Base-by-base conservation (phyloP, 768 basidiomycete genomes). In the Antrodiella citrinella region DNA sequence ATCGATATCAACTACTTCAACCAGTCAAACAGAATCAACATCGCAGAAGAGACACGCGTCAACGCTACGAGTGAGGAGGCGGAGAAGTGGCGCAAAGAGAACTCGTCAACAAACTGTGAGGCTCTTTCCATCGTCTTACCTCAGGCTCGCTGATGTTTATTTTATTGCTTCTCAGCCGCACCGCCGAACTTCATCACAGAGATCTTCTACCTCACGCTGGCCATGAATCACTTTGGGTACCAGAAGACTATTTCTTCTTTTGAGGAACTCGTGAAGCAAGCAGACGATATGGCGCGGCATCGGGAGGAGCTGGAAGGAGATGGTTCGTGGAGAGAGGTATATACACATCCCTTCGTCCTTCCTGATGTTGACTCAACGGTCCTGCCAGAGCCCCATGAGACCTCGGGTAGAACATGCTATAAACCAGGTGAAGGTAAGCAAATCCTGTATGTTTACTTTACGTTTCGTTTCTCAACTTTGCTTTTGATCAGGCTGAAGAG, bases 151-250 rank as follows among this genome's bases (percentile, higher is more conserved):
- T 30, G 41, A 9, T 38, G 23, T 44, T 7, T 15, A 46, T 21
- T 21, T 2, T 39, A 11, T 22, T 45, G 7, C 11, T 35, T 26
- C 24, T 48, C 56, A 30, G 82, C 76, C n/a, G 63, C 79, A 2
- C 63, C 82, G 4, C 82, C 88, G 2, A 96, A 96, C 63, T 99
- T 99, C 67, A 91, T 97, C 54, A 91, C 95, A 4, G 85, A 97
- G 41, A 81, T 96, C 18, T 98, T 97, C 72, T 97, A 89, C 70
- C 75, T 97, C 41, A 75, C 85, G 5, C 77, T 89, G 44, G 85
- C 91, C 0, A 86, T 86, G 73, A 84, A 87, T 49, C 95, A 99
- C 67, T 85, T 91, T 50, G 95, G 94, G 2, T 79, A 88, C 53
- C 75, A 88, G 56, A 84, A 79, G 63, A 90, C 91, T 1, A 84